A percentile compares a stretch with the other conserved stretches of the same genome.
These are phyloP conservation scores for Ocimum tenuiflorum DNA, from an alignment of 257 asterid species.

Conservation along the genomic window DNA sequence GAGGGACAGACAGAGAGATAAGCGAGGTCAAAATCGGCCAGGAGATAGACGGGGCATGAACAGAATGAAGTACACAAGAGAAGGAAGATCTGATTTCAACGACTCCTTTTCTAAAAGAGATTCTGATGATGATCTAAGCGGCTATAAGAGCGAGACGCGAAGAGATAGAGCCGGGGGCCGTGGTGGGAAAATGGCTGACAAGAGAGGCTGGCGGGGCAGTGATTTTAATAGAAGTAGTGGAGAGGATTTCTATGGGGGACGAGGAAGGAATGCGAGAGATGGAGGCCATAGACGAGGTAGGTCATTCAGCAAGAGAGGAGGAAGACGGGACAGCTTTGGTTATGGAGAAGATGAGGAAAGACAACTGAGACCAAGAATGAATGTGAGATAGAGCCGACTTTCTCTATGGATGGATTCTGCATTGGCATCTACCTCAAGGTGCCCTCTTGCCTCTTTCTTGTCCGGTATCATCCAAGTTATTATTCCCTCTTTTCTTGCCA, in stretches of 20 bases:
- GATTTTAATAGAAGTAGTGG: slow-evolving; percentile 27
- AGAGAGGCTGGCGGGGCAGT: slow-evolving; percentile 22
- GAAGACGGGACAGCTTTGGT: slow-evolving; percentile 31
- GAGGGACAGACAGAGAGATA: slow-evolving; percentile 20
- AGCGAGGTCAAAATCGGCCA: background rate
- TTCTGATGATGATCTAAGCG: slow-evolving; percentile 36
- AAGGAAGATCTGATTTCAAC: slow-evolving; percentile 27
- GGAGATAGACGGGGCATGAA: slow-evolving; percentile 27
- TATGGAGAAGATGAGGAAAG: slow-evolving; percentile 37
- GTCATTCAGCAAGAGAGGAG: slow-evolving; percentile 37
- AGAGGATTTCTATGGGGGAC: slow-evolving; percentile 26
- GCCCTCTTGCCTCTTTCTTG: too few relatives aligned
- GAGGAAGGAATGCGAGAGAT: slow-evolving; percentile 22
- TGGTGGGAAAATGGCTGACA: slow-evolving; percentile 21
- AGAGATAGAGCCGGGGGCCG: slow-evolving; percentile 25
- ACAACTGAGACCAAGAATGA: slow-evolving; percentile 50
- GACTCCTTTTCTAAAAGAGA: slow-evolving; percentile 37
- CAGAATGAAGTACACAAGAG: slow-evolving; percentile 25
- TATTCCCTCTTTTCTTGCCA: too few relatives aligned
- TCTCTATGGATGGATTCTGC: background rate
- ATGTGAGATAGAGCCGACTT: slow-evolving; percentile 46
- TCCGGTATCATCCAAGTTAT: too few relatives aligned
- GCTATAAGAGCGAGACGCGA: slow-evolving; percentile 18
- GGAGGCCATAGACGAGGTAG: slow-evolving; percentile 34
- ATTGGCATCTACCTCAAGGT: too few relatives aligned